phyloP scores from a whole-genome alignment of 1,284 basidiomycete genomes.

The Ustilago sp. region DNA sequence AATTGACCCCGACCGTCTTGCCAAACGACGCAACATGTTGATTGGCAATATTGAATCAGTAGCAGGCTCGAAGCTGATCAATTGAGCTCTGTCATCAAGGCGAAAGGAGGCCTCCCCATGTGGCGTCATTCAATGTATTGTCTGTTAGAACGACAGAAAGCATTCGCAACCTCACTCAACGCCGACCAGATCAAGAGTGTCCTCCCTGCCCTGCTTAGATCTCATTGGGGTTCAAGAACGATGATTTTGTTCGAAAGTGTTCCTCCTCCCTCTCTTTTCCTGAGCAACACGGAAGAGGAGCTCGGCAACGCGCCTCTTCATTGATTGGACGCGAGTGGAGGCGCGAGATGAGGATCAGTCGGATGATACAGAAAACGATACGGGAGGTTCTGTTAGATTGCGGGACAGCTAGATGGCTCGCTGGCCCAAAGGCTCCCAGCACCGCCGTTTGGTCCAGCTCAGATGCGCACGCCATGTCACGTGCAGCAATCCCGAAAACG shows the following conservation, averaged over 20 bases:
- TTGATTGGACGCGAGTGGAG: conserved; percentile 27
- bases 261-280: background rate
- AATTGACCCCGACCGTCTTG: conserved; percentile 26
- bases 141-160: conserved; percentile 16
- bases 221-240: background rate
- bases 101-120: too few relatives aligned
- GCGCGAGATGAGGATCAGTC: background rate
- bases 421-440: too few relatives aligned
- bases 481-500: too few relatives aligned
- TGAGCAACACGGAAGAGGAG: background rate
- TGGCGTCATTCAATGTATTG: background rate
- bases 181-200: background rate
- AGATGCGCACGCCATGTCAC: too few relatives aligned
- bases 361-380: too few relatives aligned
- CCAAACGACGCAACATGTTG: conserved; percentile 33
- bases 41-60: conserved; percentile 46
- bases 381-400: too few relatives aligned
- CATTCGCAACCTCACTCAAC: background rate
- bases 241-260: conserved; percentile 9
- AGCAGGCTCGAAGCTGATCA: conserved; percentile 48
- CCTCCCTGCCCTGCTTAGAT: background rate
- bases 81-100: background rate
- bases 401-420: too few relatives aligned
- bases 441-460: too few relatives aligned
- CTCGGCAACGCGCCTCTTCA: conserved; percentile 6